Conservation (phyloP, 805 yeast species). For the Cephaloascus albidus region DNA sequence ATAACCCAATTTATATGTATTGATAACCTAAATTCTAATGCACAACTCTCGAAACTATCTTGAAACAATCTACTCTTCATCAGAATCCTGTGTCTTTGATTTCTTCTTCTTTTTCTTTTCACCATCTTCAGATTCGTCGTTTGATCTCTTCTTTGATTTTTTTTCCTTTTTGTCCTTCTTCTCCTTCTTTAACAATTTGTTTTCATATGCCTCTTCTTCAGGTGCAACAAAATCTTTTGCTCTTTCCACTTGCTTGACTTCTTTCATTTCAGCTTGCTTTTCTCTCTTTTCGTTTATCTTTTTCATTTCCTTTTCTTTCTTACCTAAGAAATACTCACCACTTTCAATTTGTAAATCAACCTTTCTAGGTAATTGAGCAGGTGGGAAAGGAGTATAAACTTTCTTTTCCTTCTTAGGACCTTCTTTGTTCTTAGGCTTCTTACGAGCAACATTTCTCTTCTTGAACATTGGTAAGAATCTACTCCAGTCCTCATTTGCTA, state of each 20-base stretch:
- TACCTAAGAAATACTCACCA: conserved; percentile 95
- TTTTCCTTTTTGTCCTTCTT: conserved; percentile 15
- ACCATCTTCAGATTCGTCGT: conserved; percentile 14
- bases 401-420: conserved; percentile 40
- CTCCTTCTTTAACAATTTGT: conserved; percentile 16
- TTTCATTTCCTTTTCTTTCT: conserved; percentile 68
- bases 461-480: conserved; percentile 94
- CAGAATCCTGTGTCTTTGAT: neutral
- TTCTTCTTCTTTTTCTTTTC: conserved; percentile 13
- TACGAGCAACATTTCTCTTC: conserved; percentile 91
- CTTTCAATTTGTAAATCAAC: conserved; percentile 93
- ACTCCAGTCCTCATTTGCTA: conserved; percentile 94
- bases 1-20: too few relatives aligned
- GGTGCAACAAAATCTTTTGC: conserved; percentile 81
- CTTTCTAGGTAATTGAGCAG: conserved; percentile 94
- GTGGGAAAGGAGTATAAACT: conserved; percentile 98
- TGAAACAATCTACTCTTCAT: neutral
- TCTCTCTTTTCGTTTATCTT: conserved; percentile 70
- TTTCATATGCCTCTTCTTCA: conserved; percentile 54
- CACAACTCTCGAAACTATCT: too few relatives aligned
- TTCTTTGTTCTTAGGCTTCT: conserved; percentile 62
- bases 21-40: too few relatives aligned
- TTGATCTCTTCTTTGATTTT: conserved; percentile 18
- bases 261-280: conserved; percentile 64
- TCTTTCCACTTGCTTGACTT: conserved; percentile 58